Percentiles rank a stretch among this genome's conserved stretches.
These are phyloP conservation scores for Halophytophthora batemanensis DNA, from an alignment of 352 stramenopile genomes.

Conservation along the genomic window DNA sequence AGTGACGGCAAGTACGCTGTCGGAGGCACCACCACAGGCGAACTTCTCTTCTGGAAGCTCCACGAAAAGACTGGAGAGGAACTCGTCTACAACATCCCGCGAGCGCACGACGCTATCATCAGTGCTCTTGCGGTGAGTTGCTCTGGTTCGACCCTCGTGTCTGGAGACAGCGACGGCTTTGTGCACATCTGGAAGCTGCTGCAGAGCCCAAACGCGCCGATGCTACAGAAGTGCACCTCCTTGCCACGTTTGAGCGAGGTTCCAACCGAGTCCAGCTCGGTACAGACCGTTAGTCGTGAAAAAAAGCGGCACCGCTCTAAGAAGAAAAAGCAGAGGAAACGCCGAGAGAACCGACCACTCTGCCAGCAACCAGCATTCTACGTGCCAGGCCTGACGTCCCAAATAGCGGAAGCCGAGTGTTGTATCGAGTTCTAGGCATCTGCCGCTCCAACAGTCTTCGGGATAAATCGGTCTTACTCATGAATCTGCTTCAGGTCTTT, in stretches of 20 bases:
- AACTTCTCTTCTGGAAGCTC: constrained; percentile 53
- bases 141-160: constrained; percentile 55
- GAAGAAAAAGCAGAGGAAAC: background rate
- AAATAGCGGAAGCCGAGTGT: constrained; percentile 28
- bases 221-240: constrained; percentile 1
- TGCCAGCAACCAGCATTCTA: constrained; percentile 3
- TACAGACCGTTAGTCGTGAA: constrained; percentile 14
- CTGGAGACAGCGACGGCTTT: constrained; percentile 54
- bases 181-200: constrained; percentile 57
- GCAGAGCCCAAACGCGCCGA: constrained; percentile 6
- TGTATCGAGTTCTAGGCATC: constrained; percentile 31
- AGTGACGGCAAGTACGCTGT: constrained; percentile 72
- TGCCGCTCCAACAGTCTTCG: too few species aligned
- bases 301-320: background rate
- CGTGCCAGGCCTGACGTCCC: constrained; percentile 9
- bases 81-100: constrained; percentile 57
- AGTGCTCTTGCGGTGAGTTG: constrained; percentile 53
- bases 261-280: constrained; percentile 14
- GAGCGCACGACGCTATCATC: constrained; percentile 61
- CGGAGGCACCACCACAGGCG: constrained; percentile 57
- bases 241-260: background rate
- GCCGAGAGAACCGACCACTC: background rate
- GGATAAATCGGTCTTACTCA: too few species aligned
- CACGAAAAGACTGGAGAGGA: constrained; percentile 35
- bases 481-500: too few species aligned